Evolutionary conservation across 805 yeast species (phyloP).

Genomic region (Ogataea polymorpha): DNA sequence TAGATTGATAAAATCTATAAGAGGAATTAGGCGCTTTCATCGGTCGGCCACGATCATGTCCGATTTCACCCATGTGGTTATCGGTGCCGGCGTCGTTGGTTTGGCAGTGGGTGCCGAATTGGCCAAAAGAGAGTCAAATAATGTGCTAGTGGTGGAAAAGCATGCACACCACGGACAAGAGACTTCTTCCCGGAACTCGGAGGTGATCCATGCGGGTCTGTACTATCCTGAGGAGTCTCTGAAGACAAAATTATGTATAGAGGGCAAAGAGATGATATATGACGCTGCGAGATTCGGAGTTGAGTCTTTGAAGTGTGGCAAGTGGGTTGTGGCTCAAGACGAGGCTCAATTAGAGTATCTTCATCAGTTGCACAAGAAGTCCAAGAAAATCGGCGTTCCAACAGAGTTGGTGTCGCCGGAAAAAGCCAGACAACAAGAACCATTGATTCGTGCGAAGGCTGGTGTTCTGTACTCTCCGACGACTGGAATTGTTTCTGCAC

Average conservation of each 20-base stretch:
- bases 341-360: conserved; percentile 61
- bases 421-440: conserved; percentile 52
- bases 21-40: conserved; percentile 3
- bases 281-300: conserved; percentile 46
- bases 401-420: conserved; percentile 50
- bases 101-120: conserved; percentile 76
- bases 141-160: conserved; percentile 69
- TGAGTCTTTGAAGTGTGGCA: conserved; percentile 64
- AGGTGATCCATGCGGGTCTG: conserved; percentile 88
- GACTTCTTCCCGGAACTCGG: conserved; percentile 87
- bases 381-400: conserved; percentile 53
- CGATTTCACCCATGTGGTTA: conserved; percentile 31
- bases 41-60: not conserved
- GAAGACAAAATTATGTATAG: conserved; percentile 66
- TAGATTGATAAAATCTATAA: not conserved
- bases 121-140: conserved; percentile 37
- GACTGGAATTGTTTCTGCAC: conserved; percentile 84
- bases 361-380: conserved; percentile 47
- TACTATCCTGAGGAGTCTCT: conserved; percentile 72
- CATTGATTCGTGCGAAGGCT: conserved; percentile 58
- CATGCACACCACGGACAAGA: conserved; percentile 67
- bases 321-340: conserved; percentile 84
- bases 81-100: conserved; percentile 88
- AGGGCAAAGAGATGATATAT: conserved; percentile 71
- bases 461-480: conserved; percentile 73